phyloP scores from a whole-genome alignment of 495 filamentous ascomycete species.

The Penicillium lividum region DNA sequence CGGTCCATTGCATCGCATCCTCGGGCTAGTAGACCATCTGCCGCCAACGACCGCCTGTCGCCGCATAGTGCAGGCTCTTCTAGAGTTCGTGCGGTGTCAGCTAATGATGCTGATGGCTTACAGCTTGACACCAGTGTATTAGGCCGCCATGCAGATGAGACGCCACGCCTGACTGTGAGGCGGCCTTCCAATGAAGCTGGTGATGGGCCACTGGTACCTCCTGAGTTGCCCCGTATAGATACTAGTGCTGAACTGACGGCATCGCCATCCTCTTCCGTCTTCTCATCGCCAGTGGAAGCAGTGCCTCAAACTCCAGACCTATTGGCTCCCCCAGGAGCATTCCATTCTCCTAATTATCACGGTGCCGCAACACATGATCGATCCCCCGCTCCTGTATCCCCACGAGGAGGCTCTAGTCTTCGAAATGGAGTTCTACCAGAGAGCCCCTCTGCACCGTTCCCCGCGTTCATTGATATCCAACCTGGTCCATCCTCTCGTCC shows the following conservation, averaged over 20 bases:
- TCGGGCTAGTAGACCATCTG: constrained; percentile 27
- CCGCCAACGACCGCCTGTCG: constrained; percentile 31
- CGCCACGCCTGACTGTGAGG: constrained; percentile 33
- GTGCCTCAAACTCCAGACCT: constrained; percentile 30
- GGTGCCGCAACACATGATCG: constrained; percentile 19
- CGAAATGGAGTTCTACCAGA: constrained; percentile 13
- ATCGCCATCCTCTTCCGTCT: constrained; percentile 43
- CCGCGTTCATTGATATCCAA: constrained; percentile 50
- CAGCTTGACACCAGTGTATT: constrained; percentile 41
- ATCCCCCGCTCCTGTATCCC: constrained; percentile 38
- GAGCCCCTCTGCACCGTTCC: constrained; percentile 49
- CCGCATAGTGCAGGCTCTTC: constrained; percentile 33
- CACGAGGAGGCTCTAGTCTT: constrained; percentile 24
- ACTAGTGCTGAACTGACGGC: constrained; percentile 21
- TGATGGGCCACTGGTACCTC: constrained; percentile 1
- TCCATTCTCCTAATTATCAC: constrained; percentile 40
- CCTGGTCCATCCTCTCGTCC: constrained; percentile 46
- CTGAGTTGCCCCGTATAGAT: constrained; percentile 24
- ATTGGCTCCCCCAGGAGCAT: constrained; percentile 39
- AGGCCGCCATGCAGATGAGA: constrained; percentile 20
- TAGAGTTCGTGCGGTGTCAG: constrained; percentile 63
- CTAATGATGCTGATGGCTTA: constrained; percentile 58
- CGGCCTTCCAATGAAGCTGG: constrained; percentile 33
- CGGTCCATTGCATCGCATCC: constrained; percentile 51
- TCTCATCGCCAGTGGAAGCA: constrained; percentile 20